Percentiles rank a stretch among this genome's conserved stretches.
Conservation (phyloP, 495 filamentous ascomycete genomes). For the Penicillium ucsense region DNA sequence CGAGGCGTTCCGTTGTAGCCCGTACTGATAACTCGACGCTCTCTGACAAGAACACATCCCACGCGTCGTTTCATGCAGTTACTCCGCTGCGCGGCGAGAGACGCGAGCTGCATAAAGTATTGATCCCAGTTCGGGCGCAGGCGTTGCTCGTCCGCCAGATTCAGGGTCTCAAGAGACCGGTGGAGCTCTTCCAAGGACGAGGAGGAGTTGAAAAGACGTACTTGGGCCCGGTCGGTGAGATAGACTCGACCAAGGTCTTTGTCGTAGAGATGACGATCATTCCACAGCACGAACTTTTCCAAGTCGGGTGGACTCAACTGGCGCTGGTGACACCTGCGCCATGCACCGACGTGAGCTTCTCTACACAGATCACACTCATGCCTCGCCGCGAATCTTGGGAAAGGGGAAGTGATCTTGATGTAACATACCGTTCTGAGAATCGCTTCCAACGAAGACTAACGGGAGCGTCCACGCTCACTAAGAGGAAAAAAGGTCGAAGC, state of each 20-base stretch:
- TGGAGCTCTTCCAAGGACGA: constrained; percentile 60
- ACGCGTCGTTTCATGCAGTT: constrained; percentile 99
- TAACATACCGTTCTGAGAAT: constrained; percentile 44
- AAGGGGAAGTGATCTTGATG: not conserved
- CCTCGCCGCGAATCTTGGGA: not conserved
- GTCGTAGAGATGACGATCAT: constrained; percentile 70
- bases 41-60: constrained; percentile 86
- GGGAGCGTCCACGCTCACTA: constrained; percentile 86
- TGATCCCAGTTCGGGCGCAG: constrained; percentile 91
- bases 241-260: constrained; percentile 53
- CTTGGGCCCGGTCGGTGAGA: constrained; percentile 67
- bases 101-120: constrained; percentile 95
- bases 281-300: constrained; percentile 66
- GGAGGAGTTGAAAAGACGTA: constrained; percentile 79
- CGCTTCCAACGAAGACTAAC: constrained; percentile 73
- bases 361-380: not conserved
- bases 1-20: constrained; percentile 97
- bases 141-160: constrained; percentile 68
- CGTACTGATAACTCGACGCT: constrained; percentile 80
- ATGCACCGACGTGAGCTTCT: not conserved
- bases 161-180: constrained; percentile 53
- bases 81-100: constrained; percentile 78
- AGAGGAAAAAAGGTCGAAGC: constrained; percentile 81
- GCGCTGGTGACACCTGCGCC: constrained; percentile 31
- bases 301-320: constrained; percentile 46